A percentile compares a stretch with the other conserved stretches of the same genome.
Evolutionary conservation across 202 grass and related monocot species (phyloP).

Genomic region (Elaeis oleifera): DNA sequence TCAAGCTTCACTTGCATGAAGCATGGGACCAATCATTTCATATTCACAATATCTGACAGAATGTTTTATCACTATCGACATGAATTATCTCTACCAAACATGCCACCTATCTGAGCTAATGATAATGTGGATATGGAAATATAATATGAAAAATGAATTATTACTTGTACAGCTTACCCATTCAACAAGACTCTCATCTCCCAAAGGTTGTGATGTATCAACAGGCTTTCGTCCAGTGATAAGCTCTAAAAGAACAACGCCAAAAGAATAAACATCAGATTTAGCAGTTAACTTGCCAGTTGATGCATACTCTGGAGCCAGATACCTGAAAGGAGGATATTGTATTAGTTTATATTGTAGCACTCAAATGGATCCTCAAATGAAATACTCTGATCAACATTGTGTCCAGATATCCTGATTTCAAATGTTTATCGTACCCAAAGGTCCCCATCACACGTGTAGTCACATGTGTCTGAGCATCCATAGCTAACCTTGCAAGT

Average conservation of each 20-base stretch:
- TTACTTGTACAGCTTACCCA: conserved; percentile 47
- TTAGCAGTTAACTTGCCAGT: conserved; percentile 87
- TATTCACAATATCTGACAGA: too few species aligned
- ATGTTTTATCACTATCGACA: too few species aligned
- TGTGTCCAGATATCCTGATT: not conserved
- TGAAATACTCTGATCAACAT: conserved; percentile 6
- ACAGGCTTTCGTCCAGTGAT: conserved; percentile 98
- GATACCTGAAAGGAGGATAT: conserved; percentile 46
- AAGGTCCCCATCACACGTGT: conserved; percentile 99
- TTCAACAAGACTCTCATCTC: conserved; percentile 95
- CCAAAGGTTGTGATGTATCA: conserved; percentile 85
- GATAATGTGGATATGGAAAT: not conserved
- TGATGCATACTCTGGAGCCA: conserved; percentile 92
- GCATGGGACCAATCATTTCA: too few species aligned
- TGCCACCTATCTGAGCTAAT: too few species aligned
- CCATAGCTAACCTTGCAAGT: conserved; percentile 84
- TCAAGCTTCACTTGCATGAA: too few species aligned
- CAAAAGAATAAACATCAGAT: conserved; percentile 98
- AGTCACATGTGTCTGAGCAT: conserved; percentile 77
- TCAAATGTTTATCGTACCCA: conserved; percentile 40
- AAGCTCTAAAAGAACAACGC: conserved; percentile 97
- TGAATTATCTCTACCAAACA: too few species aligned
- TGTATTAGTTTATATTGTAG: conserved; percentile 3
- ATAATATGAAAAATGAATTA: not conserved
- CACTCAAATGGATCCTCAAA: too few species aligned